A percentile compares a stretch with the other conserved stretches of the same genome.
Evolutionary conservation across 176 grass and related monocot species (phyloP).

Genomic region (Tuctoria greenei): DNA sequence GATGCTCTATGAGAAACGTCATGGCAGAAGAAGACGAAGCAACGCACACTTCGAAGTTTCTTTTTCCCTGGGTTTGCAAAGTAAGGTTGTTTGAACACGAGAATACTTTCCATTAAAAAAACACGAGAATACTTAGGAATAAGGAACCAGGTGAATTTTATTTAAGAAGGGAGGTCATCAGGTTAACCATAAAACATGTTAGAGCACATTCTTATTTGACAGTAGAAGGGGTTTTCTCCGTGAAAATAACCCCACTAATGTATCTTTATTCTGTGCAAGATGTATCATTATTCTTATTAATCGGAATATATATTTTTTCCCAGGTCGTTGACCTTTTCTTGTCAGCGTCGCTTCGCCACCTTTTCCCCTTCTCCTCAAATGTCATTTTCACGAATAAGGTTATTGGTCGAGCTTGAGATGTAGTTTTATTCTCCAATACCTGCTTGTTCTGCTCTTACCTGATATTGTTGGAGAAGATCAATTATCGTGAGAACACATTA

Average conservation of each 20-base stretch:
- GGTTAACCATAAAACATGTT: neutral
- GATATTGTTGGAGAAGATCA: neutral
- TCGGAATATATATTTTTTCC: neutral
- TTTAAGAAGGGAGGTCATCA: neutral
- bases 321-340: neutral
- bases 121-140: neutral
- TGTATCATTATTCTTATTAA: neutral
- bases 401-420: neutral
- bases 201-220: neutral
- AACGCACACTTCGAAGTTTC: conserved; percentile 8
- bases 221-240: neutral
- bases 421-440: neutral
- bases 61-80: neutral
- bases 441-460: neutral
- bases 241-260: neutral
- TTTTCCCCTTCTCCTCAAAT: neutral
- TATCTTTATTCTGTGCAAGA: neutral
- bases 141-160: neutral
- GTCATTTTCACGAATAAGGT: neutral
- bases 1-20: conserved; percentile 26
- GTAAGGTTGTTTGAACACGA: neutral
- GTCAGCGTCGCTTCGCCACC: neutral
- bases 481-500: neutral
- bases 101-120: neutral
- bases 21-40: conserved; percentile 2